Percentiles rank a stretch among this genome's conserved stretches.
phyloP scores from a whole-genome alignment of 768 basidiomycete species.

The Pisolithus orientalis region DNA sequence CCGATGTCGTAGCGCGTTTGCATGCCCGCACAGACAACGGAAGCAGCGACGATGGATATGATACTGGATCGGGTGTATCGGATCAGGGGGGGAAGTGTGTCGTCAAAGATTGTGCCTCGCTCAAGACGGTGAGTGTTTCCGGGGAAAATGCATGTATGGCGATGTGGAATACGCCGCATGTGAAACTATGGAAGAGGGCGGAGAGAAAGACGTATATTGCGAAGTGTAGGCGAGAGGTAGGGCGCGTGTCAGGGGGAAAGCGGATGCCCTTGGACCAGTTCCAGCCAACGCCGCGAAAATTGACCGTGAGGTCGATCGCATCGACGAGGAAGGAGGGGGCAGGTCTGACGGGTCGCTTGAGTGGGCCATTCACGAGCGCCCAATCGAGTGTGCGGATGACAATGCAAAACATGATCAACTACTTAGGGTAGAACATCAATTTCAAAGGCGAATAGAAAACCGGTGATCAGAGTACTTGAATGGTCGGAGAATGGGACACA shows the following conservation, averaged over 20 bases:
- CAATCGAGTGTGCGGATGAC: slow-evolving; percentile 5
- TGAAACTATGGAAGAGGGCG: slow-evolving; percentile 29
- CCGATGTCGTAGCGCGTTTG: slow-evolving; percentile 26
- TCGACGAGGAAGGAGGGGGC: slow-evolving; percentile 21
- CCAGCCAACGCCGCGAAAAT: slow-evolving; percentile 57
- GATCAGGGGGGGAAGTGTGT: slow-evolving; percentile 19
- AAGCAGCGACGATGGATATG: slow-evolving; percentile 37
- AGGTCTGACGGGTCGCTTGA: not conserved
- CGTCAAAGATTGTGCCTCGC: slow-evolving; percentile 28
- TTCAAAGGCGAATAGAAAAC: too few relatives aligned
- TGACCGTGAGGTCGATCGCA: slow-evolving; percentile 43
- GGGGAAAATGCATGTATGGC: slow-evolving; percentile 41
- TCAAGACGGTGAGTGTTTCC: slow-evolving; percentile 19
- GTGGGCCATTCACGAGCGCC: not conserved
- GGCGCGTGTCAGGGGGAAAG: slow-evolving; percentile 34
- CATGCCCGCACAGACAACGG: slow-evolving; percentile 41
- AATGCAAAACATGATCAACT: slow-evolving; percentile 5
- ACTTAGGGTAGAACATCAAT: not conserved
- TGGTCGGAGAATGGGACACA: not conserved
- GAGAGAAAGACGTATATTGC: slow-evolving; percentile 28
- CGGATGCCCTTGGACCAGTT: slow-evolving; percentile 39
- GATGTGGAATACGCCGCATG: slow-evolving; percentile 42
- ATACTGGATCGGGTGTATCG: slow-evolving; percentile 34
- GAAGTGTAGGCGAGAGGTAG: slow-evolving; percentile 33
- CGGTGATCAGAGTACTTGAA: not conserved